Conservation (phyloP, 2,329 filamentous ascomycete genomes). For the Chalara sp. region DNA sequence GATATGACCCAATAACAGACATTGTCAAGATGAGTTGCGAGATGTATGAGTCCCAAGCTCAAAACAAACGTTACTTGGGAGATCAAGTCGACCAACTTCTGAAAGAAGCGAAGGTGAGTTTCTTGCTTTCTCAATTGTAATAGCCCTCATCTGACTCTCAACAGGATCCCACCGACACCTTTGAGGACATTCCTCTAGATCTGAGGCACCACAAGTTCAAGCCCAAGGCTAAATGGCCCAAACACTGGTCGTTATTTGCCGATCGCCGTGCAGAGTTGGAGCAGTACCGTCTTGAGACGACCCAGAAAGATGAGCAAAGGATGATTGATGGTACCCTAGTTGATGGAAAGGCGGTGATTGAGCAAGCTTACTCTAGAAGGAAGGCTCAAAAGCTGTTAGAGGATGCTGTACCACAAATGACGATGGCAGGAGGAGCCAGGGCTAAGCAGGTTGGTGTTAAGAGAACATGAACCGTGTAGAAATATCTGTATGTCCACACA, state of each 20-base stretch:
- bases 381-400: neutral
- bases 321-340: slow-evolving; percentile 49
- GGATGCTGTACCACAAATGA: slow-evolving; percentile 22
- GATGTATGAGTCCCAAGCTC: slow-evolving; percentile 77
- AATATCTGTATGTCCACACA: no score
- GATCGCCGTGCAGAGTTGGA: slow-evolving; percentile 60
- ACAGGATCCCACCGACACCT: slow-evolving; percentile 68
- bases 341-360: slow-evolving; percentile 46
- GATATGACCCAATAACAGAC: slow-evolving; percentile 81
- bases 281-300: slow-evolving; percentile 45
- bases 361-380: slow-evolving; percentile 29
- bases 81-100: slow-evolving; percentile 71
- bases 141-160: neutral
- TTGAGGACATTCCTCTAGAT: slow-evolving; percentile 85
- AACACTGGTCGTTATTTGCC: slow-evolving; percentile 73
- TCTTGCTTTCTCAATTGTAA: neutral
- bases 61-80: slow-evolving; percentile 93
- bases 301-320: slow-evolving; percentile 47
- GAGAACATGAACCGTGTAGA: neutral
- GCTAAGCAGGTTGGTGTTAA: neutral
- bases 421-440: slow-evolving; percentile 11
- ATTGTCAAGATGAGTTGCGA: slow-evolving; percentile 88
- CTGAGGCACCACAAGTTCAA: slow-evolving; percentile 75
- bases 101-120: slow-evolving; percentile 58
- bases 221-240: slow-evolving; percentile 64